phyloP scores from a whole-genome alignment of 192 early-diverging fungal species.

The Podila epicladia region DNA sequence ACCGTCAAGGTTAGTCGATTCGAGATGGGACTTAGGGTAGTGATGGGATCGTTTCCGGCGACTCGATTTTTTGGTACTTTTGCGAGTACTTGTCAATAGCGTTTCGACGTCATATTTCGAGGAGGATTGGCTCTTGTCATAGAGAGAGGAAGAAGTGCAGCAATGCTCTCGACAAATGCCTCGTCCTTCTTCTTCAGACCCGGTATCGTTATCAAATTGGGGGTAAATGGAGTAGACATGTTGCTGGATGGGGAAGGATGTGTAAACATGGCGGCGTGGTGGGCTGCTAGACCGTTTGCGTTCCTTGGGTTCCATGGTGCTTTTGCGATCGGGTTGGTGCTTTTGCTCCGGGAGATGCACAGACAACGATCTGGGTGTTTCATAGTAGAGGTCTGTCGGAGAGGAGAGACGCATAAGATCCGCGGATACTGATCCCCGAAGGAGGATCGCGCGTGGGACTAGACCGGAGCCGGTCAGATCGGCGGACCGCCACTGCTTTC shows the following conservation, averaged over 20 bases:
- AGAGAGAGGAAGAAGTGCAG: not conserved
- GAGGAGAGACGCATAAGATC: not conserved
- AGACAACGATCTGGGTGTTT: not conserved
- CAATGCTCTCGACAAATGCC: not conserved
- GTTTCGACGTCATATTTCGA: too few relatives aligned
- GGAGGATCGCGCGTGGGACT: not conserved
- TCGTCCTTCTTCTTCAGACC: not conserved
- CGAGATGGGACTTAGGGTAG: not conserved
- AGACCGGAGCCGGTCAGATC: not conserved
- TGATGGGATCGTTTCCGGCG: not conserved
- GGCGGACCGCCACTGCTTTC: not conserved
- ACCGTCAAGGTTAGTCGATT: not conserved
- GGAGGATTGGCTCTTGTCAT: too few relatives aligned
- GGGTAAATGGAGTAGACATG: not conserved
- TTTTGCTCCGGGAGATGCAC: not conserved
- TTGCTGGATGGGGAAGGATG: not conserved
- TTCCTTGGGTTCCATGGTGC: not conserved
- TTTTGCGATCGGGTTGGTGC: not conserved
- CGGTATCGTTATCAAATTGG: not conserved
- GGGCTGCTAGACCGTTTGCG: not conserved
- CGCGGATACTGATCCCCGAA: not conserved
- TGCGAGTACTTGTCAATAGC: too few relatives aligned
- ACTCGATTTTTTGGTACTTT: not conserved
- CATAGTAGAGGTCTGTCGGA: not conserved
- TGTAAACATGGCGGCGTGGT: not conserved